Conservation (phyloP, 768 basidiomycete species). For the Termitomyces sp. region DNA sequence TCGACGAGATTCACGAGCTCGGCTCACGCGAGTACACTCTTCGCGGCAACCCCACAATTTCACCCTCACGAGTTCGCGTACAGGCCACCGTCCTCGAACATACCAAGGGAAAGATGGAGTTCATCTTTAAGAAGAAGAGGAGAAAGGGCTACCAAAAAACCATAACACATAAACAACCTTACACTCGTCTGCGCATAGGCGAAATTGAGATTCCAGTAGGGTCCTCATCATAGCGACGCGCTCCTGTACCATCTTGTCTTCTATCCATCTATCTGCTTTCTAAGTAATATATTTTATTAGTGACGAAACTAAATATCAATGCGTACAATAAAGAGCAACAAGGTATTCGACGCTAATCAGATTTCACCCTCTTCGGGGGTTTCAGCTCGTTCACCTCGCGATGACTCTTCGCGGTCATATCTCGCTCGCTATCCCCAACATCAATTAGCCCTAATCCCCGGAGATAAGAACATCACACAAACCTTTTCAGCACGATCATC, state of each 20-base stretch:
- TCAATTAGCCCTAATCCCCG: slow-evolving; percentile 7
- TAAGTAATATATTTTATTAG: slow-evolving; percentile 10
- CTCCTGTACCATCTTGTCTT: neutral
- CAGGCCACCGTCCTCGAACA: slow-evolving; percentile 95
- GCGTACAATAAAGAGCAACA: neutral
- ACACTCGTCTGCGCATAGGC: slow-evolving; percentile 91
- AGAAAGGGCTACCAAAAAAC: slow-evolving; percentile 98
- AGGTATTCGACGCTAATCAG: slow-evolving; percentile 23
- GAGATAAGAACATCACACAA: slow-evolving; percentile 8
- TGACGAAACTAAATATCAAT: neutral
- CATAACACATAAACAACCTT: slow-evolving; percentile 89
- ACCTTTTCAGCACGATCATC: slow-evolving; percentile 69
- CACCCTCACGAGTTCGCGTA: slow-evolving; percentile 61
- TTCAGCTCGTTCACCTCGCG: slow-evolving; percentile 51
- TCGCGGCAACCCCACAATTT: slow-evolving; percentile 69
- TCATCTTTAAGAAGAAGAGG: slow-evolving; percentile 93
- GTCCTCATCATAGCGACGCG: slow-evolving; percentile 11
- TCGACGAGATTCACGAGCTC: slow-evolving; percentile 88
- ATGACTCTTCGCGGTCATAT: slow-evolving; percentile 41
- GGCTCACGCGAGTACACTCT: slow-evolving; percentile 95
- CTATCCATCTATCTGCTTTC: slow-evolving; percentile 1
- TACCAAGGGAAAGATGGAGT: slow-evolving; percentile 91
- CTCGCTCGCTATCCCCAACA: slow-evolving; percentile 39
- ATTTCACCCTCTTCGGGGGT: slow-evolving; percentile 90
- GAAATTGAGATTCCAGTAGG: slow-evolving; percentile 51